Base-by-base conservation (phyloP, 805 yeast species). In the Phaffomyces antillensis region DNA sequence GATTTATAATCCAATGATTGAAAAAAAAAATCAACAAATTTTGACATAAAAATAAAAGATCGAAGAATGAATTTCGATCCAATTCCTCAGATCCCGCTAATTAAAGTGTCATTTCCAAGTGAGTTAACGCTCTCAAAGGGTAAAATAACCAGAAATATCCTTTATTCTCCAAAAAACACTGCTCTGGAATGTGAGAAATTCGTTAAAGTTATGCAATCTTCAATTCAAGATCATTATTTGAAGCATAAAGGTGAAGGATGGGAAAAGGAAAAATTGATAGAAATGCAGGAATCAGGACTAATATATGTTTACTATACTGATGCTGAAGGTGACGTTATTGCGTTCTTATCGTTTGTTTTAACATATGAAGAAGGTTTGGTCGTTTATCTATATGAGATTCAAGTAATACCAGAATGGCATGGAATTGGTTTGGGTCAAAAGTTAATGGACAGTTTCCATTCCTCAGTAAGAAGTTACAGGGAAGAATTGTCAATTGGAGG, bases 341-440 rank as follows among this genome's bases (percentile, higher is more conserved):
- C 71, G 1, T 77, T 78, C 48, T 37, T 76, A 12, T 75, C 82
- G 1, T 55, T 76, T 43, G 67, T 68, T 50, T 43, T 73, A n/a
- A 70, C 75, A 0, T 31, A 49, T 9, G 78, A 75, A 41, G 62
- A 64, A 26, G 69, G 59, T 10, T 58, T 65, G 40, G 72, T 71
- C 15, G 45, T 79, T 9, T 80, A 79, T 51, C 61, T 80, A 10
- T 80, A 76, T 51, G 86, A 80, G 54, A 73, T 80, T 33, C 86
- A 80, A 44, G 58, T 79, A 0, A 28, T 45, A 2, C 63, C 65
- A 2, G 15, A 40, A 11, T 65, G 49, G 45, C 75, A 76, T 40
- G 60, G 62, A 1, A 33, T 39, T 3, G 52, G 60, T 9, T 25
- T 71, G 0, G 86, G 85, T 0, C 39, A 67, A 0, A 16, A 16